Evolutionary conservation across 2,329 filamentous ascomycete species (phyloP).

Genomic region (Venturia asperata): DNA sequence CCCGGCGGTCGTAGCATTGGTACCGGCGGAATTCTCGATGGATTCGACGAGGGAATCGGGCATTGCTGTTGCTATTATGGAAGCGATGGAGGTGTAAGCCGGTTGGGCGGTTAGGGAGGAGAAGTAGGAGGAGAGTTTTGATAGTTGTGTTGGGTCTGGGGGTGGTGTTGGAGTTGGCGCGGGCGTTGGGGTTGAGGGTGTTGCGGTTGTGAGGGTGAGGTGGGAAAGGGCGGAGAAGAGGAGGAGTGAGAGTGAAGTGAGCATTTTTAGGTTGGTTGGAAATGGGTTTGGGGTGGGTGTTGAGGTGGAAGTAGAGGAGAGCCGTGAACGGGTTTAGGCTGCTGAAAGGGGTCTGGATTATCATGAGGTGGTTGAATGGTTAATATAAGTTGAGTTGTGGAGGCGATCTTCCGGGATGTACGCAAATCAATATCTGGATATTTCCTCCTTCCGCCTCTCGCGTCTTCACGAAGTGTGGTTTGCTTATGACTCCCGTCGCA

Average conservation of each 20-base stretch:
- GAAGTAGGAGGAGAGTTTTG: conserved; percentile 5
- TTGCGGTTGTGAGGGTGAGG: not conserved
- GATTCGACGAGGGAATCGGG: conserved; percentile 5
- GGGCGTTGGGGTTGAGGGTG: not conserved
- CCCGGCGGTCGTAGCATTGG: not conserved
- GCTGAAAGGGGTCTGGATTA: not conserved
- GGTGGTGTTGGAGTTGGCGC: not conserved
- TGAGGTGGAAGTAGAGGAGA: not conserved
- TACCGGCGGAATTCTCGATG: not conserved
- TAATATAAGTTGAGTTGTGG: not conserved
- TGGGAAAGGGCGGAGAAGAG: not conserved
- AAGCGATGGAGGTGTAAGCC: conserved; percentile 5
- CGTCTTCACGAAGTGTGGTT: not conserved
- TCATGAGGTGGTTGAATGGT: not conserved
- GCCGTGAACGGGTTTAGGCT: not conserved
- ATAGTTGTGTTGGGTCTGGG: not conserved
- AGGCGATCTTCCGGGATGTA: not conserved
- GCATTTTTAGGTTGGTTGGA: not conserved
- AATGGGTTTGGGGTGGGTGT: not conserved
- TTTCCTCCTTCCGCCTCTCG: not conserved
- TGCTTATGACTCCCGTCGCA: not conserved
- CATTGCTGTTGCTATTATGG: not conserved
- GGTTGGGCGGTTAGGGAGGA: conserved; percentile 13
- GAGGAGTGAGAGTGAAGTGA: not conserved
- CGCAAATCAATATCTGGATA: not conserved